These are phyloP conservation scores for Calonectria naviculata DNA, from an alignment of 2,329 filamentous ascomycete species.

Conservation along the genomic window DNA sequence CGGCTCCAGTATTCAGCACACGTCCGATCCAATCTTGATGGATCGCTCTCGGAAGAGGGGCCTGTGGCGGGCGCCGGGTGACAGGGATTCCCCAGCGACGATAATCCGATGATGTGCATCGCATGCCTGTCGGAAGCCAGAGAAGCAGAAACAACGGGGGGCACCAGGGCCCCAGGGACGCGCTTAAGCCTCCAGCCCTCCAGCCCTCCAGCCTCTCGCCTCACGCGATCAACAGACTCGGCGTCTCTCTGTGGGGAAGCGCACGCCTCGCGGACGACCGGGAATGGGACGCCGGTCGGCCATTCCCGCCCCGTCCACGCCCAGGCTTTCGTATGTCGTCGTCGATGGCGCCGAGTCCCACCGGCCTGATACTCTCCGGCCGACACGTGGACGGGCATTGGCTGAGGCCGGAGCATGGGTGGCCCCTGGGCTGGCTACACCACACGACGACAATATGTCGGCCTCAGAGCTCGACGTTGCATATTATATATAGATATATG, in stretches of 20 bases:
- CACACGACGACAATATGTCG: slow-evolving; percentile 21
- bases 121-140: slow-evolving; percentile 6
- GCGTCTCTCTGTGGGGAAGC: slow-evolving; percentile 10
- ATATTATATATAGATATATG: slow-evolving; percentile 17
- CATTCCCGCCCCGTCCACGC: slow-evolving; percentile 16
- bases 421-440: slow-evolving; percentile 4
- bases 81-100: slow-evolving; percentile 16
- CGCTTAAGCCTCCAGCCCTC: slow-evolving; percentile 5
- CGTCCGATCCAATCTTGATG: slow-evolving; percentile 22
- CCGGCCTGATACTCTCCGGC: slow-evolving; percentile 17
- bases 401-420: slow-evolving; percentile 12
- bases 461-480: background rate
- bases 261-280: background rate
- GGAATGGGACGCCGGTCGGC: slow-evolving; percentile 12
- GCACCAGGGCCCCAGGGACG: background rate
- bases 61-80: background rate
- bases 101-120: slow-evolving; percentile 15
- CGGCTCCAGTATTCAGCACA: background rate
- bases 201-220: slow-evolving; percentile 1
- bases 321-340: background rate
- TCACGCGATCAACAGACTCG: background rate
- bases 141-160: background rate
- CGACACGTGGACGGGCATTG: slow-evolving; percentile 7
- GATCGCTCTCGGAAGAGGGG: background rate
- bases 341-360: slow-evolving; percentile 8